Evolutionary conservation across 768 basidiomycete species (phyloP).

Genomic region (Phaeolepiota aurea): DNA sequence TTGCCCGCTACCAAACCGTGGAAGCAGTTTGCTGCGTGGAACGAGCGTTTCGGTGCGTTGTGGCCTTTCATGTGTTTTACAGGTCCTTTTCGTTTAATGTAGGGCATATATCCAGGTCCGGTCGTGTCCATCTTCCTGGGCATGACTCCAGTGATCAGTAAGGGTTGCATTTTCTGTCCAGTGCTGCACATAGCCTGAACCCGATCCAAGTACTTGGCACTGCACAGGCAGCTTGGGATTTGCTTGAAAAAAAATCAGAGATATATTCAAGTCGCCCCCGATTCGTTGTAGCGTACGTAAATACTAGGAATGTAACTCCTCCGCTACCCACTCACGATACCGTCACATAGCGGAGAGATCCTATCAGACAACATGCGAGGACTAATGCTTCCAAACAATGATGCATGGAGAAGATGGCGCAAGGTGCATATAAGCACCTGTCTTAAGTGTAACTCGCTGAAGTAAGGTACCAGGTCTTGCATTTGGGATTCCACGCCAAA

Average conservation of each 20-base stretch:
- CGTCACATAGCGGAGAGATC: constrained; percentile 28
- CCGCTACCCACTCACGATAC: neutral
- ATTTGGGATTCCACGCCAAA: constrained; percentile 31
- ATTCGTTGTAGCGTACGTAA: constrained; percentile 31
- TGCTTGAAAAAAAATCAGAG: constrained; percentile 37
- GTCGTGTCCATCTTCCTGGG: constrained; percentile 33
- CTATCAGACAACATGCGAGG: constrained; percentile 37
- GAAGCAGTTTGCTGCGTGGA: constrained; percentile 40
- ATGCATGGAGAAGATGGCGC: constrained; percentile 39
- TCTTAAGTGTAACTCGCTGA: neutral
- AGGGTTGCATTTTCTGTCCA: constrained; percentile 3
- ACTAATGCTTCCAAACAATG: constrained; percentile 33
- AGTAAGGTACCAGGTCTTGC: constrained; percentile 24
- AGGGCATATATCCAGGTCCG: constrained; percentile 18
- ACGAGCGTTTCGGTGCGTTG: constrained; percentile 30
- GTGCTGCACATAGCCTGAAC: neutral
- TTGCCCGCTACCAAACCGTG: constrained; percentile 37
- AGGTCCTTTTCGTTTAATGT: too few relatives aligned
- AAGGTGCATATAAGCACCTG: constrained; percentile 19
- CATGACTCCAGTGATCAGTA: constrained; percentile 32
- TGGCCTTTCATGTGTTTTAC: neutral
- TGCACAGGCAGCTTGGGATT: constrained; percentile 36
- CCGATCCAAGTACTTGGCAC: constrained; percentile 29
- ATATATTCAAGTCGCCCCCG: constrained; percentile 40
- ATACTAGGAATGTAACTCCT: neutral